These are phyloP conservation scores for Plectosphaerella sp. DNA, from an alignment of 2,329 filamentous ascomycete genomes.

Conservation along the genomic window DNA sequence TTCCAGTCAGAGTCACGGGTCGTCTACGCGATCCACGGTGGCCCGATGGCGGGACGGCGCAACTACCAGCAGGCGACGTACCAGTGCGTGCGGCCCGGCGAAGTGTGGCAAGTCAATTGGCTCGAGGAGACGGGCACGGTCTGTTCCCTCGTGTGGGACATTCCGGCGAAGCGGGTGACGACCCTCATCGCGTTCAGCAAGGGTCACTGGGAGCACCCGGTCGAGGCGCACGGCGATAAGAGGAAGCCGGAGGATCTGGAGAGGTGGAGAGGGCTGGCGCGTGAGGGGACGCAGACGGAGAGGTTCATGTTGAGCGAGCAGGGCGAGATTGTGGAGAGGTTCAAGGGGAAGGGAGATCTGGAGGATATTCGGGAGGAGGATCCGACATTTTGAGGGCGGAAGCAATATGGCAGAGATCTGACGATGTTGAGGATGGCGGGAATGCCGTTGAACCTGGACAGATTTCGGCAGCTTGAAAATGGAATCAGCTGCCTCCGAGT, in stretches of 20 bases:
- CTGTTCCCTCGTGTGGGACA: slow-evolving; percentile 51
- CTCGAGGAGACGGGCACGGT: slow-evolving; percentile 57
- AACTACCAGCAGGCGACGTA: slow-evolving; percentile 52
- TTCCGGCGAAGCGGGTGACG: slow-evolving; percentile 40
- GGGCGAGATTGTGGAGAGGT: slow-evolving; percentile 44
- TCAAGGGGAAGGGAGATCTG: slow-evolving; percentile 42
- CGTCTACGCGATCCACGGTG: slow-evolving; percentile 56
- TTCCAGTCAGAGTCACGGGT: slow-evolving; percentile 50
- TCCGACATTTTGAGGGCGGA: slow-evolving; percentile 13
- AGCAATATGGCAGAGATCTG: no score
- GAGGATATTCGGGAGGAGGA: slow-evolving; percentile 35
- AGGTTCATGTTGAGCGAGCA: slow-evolving; percentile 49
- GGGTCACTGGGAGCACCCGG: slow-evolving; percentile 49
- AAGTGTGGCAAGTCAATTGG: slow-evolving; percentile 58
- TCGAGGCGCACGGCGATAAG: slow-evolving; percentile 52
- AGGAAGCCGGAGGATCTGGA: slow-evolving; percentile 43
- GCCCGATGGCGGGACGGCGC: slow-evolving; percentile 50
- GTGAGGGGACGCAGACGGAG: slow-evolving; percentile 44
- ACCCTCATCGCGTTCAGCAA: slow-evolving; percentile 50
- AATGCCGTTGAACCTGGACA: no score
- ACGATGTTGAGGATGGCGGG: no score
- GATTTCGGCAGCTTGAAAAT: no score
- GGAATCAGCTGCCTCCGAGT: no score
- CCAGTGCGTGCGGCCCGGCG: slow-evolving; percentile 52
- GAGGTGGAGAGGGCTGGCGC: slow-evolving; percentile 45